A percentile compares a stretch with the other conserved stretches of the same genome.
phyloP scores from a whole-genome alignment of 2,329 filamentous ascomycete species.

The Trichophyton schoenleinii region DNA sequence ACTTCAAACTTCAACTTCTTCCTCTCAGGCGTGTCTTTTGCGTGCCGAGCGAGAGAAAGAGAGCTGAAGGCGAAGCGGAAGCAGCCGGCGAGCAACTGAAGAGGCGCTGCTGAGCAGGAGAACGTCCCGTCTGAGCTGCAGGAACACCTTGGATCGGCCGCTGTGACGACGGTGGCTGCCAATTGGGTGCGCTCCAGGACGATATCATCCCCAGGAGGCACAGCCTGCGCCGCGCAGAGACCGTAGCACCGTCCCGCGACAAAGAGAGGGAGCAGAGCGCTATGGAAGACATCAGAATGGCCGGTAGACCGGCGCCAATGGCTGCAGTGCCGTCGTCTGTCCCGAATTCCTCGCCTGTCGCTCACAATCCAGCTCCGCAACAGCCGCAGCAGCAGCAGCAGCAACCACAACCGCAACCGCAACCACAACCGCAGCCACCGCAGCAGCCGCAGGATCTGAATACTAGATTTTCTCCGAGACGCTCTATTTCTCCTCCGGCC shows the following conservation, averaged over 20 bases:
- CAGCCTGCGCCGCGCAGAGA: neutral
- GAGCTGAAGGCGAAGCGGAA: neutral
- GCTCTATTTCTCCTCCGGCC: conserved; percentile 23
- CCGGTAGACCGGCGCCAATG: conserved; percentile 5
- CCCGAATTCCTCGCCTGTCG: neutral
- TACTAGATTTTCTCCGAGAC: conserved; percentile 19
- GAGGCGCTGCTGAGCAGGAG: neutral
- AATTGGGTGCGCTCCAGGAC: neutral
- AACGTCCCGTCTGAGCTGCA: neutral
- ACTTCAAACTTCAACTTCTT: neutral
- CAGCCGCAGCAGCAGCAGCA: conserved; percentile 1
- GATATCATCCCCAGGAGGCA: neutral
- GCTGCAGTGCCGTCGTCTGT: conserved; percentile 4
- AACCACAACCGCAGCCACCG: neutral
- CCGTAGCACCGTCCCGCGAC: neutral
- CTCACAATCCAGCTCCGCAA: neutral
- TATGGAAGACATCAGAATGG: conserved; percentile 10
- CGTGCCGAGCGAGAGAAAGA: neutral
- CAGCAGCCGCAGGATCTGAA: conserved; percentile 14
- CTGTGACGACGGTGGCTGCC: conserved; percentile 2
- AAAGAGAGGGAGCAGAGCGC: neutral
- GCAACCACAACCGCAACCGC: conserved; percentile 1
- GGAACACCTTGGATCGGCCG: conserved; percentile 1
- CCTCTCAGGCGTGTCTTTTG: neutral
- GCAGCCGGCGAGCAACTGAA: neutral